Evolutionary conservation across 2,329 filamentous ascomycete genomes (phyloP), one percentile per base, ranked within the genome.

Genomic region (Kalmusia sp.): DNA sequence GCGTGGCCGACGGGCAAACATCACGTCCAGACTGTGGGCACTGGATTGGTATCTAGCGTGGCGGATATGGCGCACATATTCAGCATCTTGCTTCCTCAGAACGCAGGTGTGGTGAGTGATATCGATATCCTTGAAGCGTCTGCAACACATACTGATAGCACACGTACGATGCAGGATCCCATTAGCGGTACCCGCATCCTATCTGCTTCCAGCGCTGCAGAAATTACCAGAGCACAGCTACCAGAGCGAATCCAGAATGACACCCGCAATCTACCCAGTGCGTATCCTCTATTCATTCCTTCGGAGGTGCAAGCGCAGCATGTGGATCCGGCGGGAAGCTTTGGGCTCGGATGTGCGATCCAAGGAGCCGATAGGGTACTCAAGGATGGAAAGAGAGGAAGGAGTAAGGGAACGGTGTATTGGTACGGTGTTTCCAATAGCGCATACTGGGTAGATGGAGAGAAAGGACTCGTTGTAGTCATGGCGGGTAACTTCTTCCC

Each of bases 321-420:
- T 21, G 33, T 86, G 3, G 86, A 75, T 54, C 73, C 73, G 1
- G 61, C 70, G 37, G 66, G 65, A 15, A 62, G 58, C 39, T 68
- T 56, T 41, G 61, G 64, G 4, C 35, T 68, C 12, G 74, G 74
- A n/a, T 81, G 79, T 0, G 85, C 84, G 49, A 80, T 86, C 77
- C 71, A 85, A 25, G 81, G 63, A 0, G 57, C 50, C 9, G 55
- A 64, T 33, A 77, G 78, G 5, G 76, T 75, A 1, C 54, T 71
- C 3, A 7, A 17, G 3, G 45, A 51, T 35, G 64, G 61, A 3
- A 48, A 34, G 30, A 62, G 22, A 30, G 66, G 63, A 4, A 50
- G 62, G 19, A 58, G 58, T 5, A 61, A 57, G 44, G 63, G 62
- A 7, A 63, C 51, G 43, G 51, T 63, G 38, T 67, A 64, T 52